Evolutionary conservation across 257 asterid genomes (phyloP), one percentile per base, ranked within the genome.

Genomic region (Voacanga thouarsii): DNA sequence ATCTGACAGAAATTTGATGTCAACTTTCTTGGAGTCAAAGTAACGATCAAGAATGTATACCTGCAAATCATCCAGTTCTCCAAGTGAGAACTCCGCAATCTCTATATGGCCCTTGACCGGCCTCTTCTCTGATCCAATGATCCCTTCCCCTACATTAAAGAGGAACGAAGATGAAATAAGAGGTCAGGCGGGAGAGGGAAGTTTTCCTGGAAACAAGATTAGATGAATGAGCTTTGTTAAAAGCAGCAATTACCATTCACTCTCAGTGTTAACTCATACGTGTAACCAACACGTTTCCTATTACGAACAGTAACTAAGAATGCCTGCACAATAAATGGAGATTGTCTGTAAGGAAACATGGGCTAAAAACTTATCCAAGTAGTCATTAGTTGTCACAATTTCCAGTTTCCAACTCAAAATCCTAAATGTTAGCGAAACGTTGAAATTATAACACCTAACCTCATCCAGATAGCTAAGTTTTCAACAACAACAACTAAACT

Each of bases 1-100:
- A 6, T 24, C 47, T 16, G 10, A 51, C 9, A 15, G 10, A 4
- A 5, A 26, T 44, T 55, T 16, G 12, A 24, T 21, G 12, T 18
- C 37, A 66, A 59, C 57, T 60, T 49, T 60, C 77, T 44, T 9
- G 19, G 60, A 49, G 21, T 3, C 19, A 12, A 7, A 6, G 33
- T n/a, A 59, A 43, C 51, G 26, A 12, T 61, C 9, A 51, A 14
- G 33, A 14, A 14, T 2, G 16, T n/a, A 18, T 88, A 96, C 99
- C 99, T 92, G 89, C 85, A 96, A 87, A 79, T 92, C 98, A 71
- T 93, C 99, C 77, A 96, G 86, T 85, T 96, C 99, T 50, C 99
- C 99, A 60, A 89, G 87, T 70, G 99, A 85, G 88, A 96, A 96
- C 79, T 96, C 99, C 0, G 78, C 83, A 26, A 95, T 81, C 50